Conservation (phyloP, 2,329 filamentous ascomycete species). For the Geosmithia flava region DNA sequence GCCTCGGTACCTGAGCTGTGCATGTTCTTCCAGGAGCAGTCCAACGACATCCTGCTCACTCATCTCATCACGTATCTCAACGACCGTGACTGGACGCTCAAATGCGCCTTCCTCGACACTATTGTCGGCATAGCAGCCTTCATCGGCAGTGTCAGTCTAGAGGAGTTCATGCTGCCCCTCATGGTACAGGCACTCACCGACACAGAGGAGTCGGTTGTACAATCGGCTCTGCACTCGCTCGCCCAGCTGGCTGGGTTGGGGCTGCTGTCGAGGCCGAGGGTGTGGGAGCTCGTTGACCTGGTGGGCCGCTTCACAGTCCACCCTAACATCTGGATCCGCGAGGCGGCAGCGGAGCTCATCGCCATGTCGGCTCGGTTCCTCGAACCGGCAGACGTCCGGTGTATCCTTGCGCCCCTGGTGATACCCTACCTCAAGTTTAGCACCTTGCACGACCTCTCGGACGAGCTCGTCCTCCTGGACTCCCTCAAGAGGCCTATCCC, state of each 20-base stretch:
- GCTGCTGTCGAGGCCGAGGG: constrained; percentile 70
- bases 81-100: constrained; percentile 90
- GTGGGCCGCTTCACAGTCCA: constrained; percentile 81
- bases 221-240: constrained; percentile 77
- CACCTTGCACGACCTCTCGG: constrained; percentile 49
- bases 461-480: constrained; percentile 63
- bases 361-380: constrained; percentile 64
- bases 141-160: constrained; percentile 75
- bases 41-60: constrained; percentile 91
- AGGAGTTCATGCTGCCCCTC: constrained; percentile 89
- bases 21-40: constrained; percentile 85
- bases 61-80: constrained; percentile 97
- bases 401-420: constrained; percentile 70
- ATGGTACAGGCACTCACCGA: constrained; percentile 95
- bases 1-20: constrained; percentile 86
- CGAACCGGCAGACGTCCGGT: constrained; percentile 68
- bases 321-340: constrained; percentile 89
- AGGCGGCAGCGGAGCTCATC: constrained; percentile 77
- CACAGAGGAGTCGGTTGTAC: constrained; percentile 85
- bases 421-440: constrained; percentile 69
- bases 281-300: constrained; percentile 79
- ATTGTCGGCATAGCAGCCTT: constrained; percentile 89
- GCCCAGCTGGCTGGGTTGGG: constrained; percentile 82
- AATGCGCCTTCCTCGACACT: constrained; percentile 92
- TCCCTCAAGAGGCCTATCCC: constrained; percentile 72